Base-by-base conservation (phyloP, 2,329 filamentous ascomycete species). In the Colletotrichum tanaceti region DNA sequence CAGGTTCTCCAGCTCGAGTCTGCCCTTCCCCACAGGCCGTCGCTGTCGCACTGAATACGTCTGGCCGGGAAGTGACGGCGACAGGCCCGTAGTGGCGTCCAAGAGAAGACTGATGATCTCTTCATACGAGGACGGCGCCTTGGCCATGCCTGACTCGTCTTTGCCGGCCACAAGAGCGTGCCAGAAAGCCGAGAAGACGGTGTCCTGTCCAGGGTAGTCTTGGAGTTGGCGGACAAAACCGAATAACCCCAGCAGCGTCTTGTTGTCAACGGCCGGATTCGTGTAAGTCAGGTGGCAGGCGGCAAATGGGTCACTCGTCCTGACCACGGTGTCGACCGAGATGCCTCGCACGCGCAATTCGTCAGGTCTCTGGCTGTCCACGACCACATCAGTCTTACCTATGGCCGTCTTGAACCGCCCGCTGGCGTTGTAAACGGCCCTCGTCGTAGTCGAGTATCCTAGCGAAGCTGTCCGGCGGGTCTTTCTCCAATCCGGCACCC, bases 251-350 rank as follows among this genome's bases (percentile, higher is more conserved):
- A 39, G 20, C n/a, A 67, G n/a, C 1, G 52, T 35, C 38, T 57
- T 18, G 6, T 58, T 63, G 0, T 28, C 16, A 1, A 35, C 43
- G 5, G n/a, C 10, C 3, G 52, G 3, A 82, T 86, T 24, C 20
- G 44, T 22, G n/a, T 16, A 14, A 24, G 6, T 41, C 13, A 57
- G 35, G 4, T 63, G 58, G 10, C 58, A 58, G 14, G 43, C 20
- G 10, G 43, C 38, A 3, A 63, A 52, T 0, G 43, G 10, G 9
- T n/a, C 11, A 18, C 64, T 32, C 1, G 50, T 11, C 20, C 20
- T n/a, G 11, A 28, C 35, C 20, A 52, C 38, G 10, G 22, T 46
- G 18, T 66, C 50, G 16, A 66, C 6, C 35, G 43, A 28, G 4
- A 63, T 7, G 2, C 58, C 58, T 44, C 24, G n/a, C 11, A 66